Percentiles rank a stretch among this genome's conserved stretches.
Conservation (phyloP, 495 filamentous ascomycete genomes). For the Mytilinidion resinicola region DNA sequence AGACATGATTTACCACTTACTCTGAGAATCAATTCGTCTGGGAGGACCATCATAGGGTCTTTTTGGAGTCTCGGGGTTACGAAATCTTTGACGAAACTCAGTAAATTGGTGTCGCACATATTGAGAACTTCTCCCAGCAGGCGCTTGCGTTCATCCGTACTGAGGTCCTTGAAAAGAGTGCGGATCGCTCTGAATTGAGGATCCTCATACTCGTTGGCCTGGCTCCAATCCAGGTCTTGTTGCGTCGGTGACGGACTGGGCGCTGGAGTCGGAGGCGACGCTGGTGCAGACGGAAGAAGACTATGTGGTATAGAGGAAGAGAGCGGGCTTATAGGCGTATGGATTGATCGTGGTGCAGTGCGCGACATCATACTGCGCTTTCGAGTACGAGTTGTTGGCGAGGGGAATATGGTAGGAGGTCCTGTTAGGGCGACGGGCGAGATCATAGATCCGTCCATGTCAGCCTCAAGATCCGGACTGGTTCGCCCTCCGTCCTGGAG, state of each 20-base stretch:
- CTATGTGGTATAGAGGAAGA: constrained; percentile 50
- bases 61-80: constrained; percentile 90
- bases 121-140: constrained; percentile 80
- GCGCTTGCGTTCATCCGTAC: constrained; percentile 49
- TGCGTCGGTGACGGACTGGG: constrained; percentile 62
- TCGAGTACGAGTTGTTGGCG: constrained; percentile 21
- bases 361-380: constrained; percentile 25
- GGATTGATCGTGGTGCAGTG: constrained; percentile 42
- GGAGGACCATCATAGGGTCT: constrained; percentile 83
- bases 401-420: constrained; percentile 23
- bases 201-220: constrained; percentile 52
- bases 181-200: constrained; percentile 49
- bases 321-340: constrained; percentile 46
- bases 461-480: constrained; percentile 10
- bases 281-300: constrained; percentile 58
- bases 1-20: constrained; percentile 43
- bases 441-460: constrained; percentile 22
- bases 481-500: neutral
- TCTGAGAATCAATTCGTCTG: constrained; percentile 84
- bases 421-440: constrained; percentile 12
- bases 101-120: constrained; percentile 84
- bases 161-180: constrained; percentile 49
- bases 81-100: constrained; percentile 91
- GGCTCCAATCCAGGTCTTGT: constrained; percentile 52
- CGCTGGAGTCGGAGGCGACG: constrained; percentile 63